A percentile compares a stretch with the other conserved stretches of the same genome.
phyloP scores from a whole-genome alignment of 352 stramenopile species.

The Globisporangium carolinianum region DNA sequence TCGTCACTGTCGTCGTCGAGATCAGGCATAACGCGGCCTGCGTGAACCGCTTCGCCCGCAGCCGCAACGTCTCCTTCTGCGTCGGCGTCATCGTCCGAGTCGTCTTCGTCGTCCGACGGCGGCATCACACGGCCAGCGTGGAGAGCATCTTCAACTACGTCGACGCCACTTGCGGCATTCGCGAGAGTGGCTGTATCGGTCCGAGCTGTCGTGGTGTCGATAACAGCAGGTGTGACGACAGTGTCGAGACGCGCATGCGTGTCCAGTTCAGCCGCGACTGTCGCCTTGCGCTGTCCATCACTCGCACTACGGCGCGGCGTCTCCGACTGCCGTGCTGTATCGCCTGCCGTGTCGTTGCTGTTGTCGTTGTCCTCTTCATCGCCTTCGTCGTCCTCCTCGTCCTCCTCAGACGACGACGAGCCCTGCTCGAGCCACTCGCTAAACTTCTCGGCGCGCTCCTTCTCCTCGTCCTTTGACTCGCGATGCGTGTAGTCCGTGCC shows the following conservation, averaged over 20 bases:
- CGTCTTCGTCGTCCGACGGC: constrained; percentile 10
- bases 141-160: not conserved
- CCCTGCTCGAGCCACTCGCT: constrained; percentile 91
- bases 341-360: no score
- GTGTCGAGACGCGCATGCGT: no score
- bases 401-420: constrained; percentile 48
- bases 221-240: no score
- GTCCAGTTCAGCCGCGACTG: no score
- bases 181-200: no score
- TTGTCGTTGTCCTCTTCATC: not conserved
- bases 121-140: constrained; percentile 13
- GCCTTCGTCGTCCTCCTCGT: constrained; percentile 24
- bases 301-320: not conserved
- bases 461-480: constrained; percentile 69
- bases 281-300: not conserved
- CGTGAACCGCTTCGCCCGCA: constrained; percentile 25
- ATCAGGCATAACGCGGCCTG: constrained; percentile 47
- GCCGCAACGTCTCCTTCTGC: constrained; percentile 8
- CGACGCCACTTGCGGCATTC: not conserved
- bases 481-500: constrained; percentile 91
- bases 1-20: constrained; percentile 33
- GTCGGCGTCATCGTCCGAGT: constrained; percentile 22
- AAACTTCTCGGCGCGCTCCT: constrained; percentile 90
- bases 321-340: no score
- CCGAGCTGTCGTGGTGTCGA: no score